Evolutionary conservation across 345 rosid genomes (phyloP).

Genomic region (Salix dunnii): DNA sequence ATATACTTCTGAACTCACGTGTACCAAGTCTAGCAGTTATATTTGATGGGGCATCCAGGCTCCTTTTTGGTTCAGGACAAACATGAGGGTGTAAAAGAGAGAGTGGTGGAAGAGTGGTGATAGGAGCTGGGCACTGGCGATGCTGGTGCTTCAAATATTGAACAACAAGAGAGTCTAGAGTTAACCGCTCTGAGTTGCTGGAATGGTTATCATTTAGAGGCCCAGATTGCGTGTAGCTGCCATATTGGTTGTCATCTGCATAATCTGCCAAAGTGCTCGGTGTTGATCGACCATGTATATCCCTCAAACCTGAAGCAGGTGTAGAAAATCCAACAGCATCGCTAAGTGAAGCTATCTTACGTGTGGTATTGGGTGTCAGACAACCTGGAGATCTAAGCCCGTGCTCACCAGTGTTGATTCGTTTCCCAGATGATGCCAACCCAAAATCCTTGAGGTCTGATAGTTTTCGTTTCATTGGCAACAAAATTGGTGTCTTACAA

Average conservation of each 20-base stretch:
- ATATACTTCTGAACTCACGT: slow-evolving; percentile 67
- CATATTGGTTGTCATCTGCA: slow-evolving; percentile 49
- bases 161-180: slow-evolving; percentile 81
- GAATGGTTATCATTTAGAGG: slow-evolving; percentile 53
- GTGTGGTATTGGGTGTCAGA: slow-evolving; percentile 48
- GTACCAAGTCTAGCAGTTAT: slow-evolving; percentile 83
- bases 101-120: slow-evolving; percentile 95
- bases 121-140: slow-evolving; percentile 98
- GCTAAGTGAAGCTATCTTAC: slow-evolving; percentile 36
- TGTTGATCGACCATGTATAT: slow-evolving; percentile 39
- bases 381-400: slow-evolving; percentile 64
- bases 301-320: slow-evolving; percentile 47
- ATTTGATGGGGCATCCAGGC: slow-evolving; percentile 85
- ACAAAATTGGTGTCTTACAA: slow-evolving; percentile 60
- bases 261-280: slow-evolving; percentile 34
- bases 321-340: slow-evolving; percentile 57
- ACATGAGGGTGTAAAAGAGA: slow-evolving; percentile 90
- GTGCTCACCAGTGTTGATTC: slow-evolving; percentile 60
- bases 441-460: slow-evolving; percentile 64
- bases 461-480: slow-evolving; percentile 76
- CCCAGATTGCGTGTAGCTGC: slow-evolving; percentile 49
- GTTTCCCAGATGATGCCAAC: slow-evolving; percentile 54
- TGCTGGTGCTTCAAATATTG: slow-evolving; percentile 97
- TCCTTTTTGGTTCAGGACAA: slow-evolving; percentile 92
- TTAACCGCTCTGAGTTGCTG: slow-evolving; percentile 63